phyloP scores from a whole-genome alignment of 805 yeast species.

The Komagataella mondaviorum region DNA sequence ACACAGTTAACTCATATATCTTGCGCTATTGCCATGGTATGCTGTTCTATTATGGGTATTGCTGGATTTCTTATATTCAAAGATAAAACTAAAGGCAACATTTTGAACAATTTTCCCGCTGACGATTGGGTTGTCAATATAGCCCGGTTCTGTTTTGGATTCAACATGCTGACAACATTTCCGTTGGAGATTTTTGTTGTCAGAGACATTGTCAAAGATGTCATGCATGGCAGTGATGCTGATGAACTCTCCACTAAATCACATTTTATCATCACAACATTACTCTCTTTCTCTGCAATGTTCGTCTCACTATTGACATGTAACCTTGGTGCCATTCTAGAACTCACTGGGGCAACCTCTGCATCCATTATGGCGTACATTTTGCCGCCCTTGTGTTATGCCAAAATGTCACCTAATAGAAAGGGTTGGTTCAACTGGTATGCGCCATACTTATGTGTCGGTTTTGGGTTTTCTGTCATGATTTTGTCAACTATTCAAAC shows the following conservation, averaged over 20 bases:
- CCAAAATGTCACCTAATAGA: background rate
- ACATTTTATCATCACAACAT: constrained; percentile 54
- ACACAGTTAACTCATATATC: constrained; percentile 71
- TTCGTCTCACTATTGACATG: constrained; percentile 67
- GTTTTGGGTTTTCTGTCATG: constrained; percentile 71
- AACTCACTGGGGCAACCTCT: constrained; percentile 84
- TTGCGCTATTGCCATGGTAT: constrained; percentile 67
- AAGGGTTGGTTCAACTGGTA: background rate
- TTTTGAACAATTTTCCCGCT: constrained; percentile 74
- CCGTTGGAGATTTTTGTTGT: constrained; percentile 88
- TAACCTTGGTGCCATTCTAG: constrained; percentile 79
- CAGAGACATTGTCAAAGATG: constrained; percentile 71
- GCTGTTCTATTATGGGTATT: constrained; percentile 66
- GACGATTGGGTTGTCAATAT: constrained; percentile 66
- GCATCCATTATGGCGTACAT: constrained; percentile 91
- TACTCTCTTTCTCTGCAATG: constrained; percentile 59
- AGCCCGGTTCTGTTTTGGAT: constrained; percentile 83
- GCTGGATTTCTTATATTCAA: constrained; percentile 70
- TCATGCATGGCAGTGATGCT: constrained; percentile 21
- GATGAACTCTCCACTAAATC: constrained; percentile 28
- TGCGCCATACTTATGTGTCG: constrained; percentile 43
- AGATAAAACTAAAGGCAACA: constrained; percentile 70
- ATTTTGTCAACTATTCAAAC: constrained; percentile 71
- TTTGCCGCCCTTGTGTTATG: constrained; percentile 70
- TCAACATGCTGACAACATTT: constrained; percentile 85